These are phyloP conservation scores for Lactifluus echinatus DNA, from an alignment of 768 basidiomycete species.

Conservation along the genomic window DNA sequence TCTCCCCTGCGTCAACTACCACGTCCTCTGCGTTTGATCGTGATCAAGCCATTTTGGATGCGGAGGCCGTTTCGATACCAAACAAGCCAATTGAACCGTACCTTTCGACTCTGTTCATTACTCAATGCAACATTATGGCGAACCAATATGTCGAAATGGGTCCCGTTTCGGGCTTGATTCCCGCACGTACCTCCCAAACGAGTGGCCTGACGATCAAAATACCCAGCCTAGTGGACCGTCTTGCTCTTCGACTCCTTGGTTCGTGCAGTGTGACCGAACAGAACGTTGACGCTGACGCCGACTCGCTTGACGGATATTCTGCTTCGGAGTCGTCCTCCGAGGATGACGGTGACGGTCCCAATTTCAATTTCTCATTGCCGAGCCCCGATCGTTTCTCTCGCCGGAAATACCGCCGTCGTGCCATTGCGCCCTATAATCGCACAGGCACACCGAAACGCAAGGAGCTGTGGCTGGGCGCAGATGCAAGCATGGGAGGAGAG, in stretches of 20 bases:
- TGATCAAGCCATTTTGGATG: neutral
- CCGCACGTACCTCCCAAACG: neutral
- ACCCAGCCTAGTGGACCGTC: slow-evolving; percentile 6
- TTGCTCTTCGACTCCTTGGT: neutral
- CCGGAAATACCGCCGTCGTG: neutral
- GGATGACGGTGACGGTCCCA: neutral
- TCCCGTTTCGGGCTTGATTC: neutral
- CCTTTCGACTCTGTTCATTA: neutral
- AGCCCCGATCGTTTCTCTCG: neutral
- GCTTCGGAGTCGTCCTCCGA: slow-evolving; percentile 10
- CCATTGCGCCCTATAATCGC: slow-evolving; percentile 1
- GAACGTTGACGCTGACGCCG: neutral
- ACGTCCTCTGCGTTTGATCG: neutral
- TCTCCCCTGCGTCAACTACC: neutral
- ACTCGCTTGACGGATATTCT: neutral
- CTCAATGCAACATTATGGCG: neutral
- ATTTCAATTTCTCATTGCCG: neutral
- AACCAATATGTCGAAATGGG: neutral
- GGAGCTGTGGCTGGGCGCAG: slow-evolving; percentile 1
- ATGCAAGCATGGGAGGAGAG: neutral
- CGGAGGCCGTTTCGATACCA: neutral
- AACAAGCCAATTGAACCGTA: neutral
- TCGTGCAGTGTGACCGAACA: neutral
- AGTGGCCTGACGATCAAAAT: slow-evolving; percentile 2
- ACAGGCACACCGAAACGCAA: neutral